Evolutionary conservation across 371 early-diverging fungal genomes (phyloP).

Genomic region (Mucor lusitanicus): DNA sequence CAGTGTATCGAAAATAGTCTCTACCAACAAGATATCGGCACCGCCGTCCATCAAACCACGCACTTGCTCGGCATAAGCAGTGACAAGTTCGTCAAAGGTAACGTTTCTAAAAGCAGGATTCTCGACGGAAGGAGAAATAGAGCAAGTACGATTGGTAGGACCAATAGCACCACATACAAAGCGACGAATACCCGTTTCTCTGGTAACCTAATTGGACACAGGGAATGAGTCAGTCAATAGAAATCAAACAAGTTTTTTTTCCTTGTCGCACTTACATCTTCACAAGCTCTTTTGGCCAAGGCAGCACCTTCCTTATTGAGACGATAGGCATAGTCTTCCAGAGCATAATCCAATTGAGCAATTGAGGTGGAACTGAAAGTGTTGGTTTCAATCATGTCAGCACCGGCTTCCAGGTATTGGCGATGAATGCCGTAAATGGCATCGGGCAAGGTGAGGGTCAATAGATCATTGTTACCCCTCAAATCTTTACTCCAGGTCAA

Average conservation of each 20-base stretch:
- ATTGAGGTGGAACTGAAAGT: slow-evolving; percentile 90
- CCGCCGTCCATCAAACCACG: slow-evolving; percentile 93
- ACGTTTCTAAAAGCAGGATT: slow-evolving; percentile 93
- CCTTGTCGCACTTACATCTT: slow-evolving; percentile 48
- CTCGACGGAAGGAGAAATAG: slow-evolving; percentile 96
- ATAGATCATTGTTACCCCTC: slow-evolving; percentile 93
- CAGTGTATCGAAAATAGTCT: slow-evolving; percentile 95
- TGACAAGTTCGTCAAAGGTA: slow-evolving; percentile 91
- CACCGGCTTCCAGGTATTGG: slow-evolving; percentile 87
- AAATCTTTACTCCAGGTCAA: slow-evolving; percentile 80
- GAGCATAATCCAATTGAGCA: slow-evolving; percentile 89
- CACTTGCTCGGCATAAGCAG: slow-evolving; percentile 86
- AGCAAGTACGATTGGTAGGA: slow-evolving; percentile 92
- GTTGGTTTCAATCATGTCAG: slow-evolving; percentile 94
- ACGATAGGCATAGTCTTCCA: slow-evolving; percentile 84
- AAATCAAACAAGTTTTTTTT: not conserved
- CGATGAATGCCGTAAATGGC: slow-evolving; percentile 86
- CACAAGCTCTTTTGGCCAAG: slow-evolving; percentile 83
- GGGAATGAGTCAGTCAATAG: not conserved
- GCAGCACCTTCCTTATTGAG: slow-evolving; percentile 90
- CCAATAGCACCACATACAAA: slow-evolving; percentile 91
- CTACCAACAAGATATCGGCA: slow-evolving; percentile 86
- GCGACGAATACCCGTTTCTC: slow-evolving; percentile 72
- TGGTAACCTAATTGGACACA: slow-evolving; percentile 25
- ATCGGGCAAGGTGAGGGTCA: slow-evolving; percentile 88